A percentile compares a stretch with the other conserved stretches of the same genome.
Evolutionary conservation across 148 eudicot genomes (phyloP).

Genomic region (Cornus controversa): DNA sequence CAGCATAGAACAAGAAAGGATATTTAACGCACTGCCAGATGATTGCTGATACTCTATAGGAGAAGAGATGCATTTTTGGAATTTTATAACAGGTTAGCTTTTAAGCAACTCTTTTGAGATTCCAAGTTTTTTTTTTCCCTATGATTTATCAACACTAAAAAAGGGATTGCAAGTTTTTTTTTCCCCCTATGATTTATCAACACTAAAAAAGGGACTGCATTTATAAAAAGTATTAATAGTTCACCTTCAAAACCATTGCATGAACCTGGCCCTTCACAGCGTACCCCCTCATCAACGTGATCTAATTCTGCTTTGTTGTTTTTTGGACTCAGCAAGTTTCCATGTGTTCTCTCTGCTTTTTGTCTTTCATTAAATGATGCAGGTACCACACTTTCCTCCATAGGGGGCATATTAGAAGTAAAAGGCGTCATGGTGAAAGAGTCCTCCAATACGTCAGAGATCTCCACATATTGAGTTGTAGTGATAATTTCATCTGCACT

Average conservation of each 20-base stretch:
- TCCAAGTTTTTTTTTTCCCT: background rate
- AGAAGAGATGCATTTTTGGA: too few relatives aligned
- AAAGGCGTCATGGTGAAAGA: constrained; percentile 68
- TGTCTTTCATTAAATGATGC: constrained; percentile 37
- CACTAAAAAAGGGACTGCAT: background rate
- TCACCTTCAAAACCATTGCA: constrained; percentile 52
- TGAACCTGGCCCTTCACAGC: constrained; percentile 24
- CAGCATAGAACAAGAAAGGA: background rate
- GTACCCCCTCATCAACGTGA: constrained; percentile 23
- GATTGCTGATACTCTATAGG: background rate
- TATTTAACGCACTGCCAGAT: background rate
- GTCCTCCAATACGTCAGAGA: constrained; percentile 78
- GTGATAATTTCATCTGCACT: constrained; percentile 97
- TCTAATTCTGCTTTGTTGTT: constrained; percentile 34
- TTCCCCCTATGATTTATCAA: background rate
- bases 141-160: background rate
- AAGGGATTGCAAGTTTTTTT: background rate
- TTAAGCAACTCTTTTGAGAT: background rate
- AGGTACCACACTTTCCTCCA: constrained; percentile 38
- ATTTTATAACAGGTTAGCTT: background rate
- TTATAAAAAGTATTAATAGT: constrained; percentile 14
- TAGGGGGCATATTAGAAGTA: constrained; percentile 42
- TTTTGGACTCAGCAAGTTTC: constrained; percentile 32
- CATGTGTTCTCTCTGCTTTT: constrained; percentile 24
- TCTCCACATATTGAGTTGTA: constrained; percentile 88